Percentiles rank a stretch among this genome's conserved stretches.
Conservation (phyloP, 805 yeast species). For the Metschnikowia shivogae region DNA sequence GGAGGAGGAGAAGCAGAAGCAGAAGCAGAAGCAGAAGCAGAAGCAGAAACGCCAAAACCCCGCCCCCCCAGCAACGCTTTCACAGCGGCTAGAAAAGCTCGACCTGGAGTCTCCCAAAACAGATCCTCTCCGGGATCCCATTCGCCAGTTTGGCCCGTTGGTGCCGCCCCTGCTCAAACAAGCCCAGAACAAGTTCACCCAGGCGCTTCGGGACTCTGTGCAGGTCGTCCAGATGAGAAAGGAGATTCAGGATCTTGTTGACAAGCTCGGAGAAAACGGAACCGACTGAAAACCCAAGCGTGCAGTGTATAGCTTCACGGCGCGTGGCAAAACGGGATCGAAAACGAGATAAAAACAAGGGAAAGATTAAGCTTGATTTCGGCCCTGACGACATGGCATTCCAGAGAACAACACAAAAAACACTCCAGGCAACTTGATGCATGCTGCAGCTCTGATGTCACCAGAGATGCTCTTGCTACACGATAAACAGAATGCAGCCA, state of each 20-base stretch:
- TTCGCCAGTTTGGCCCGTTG: slow-evolving; percentile 46
- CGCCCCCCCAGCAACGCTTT: not conserved
- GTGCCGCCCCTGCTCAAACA: slow-evolving; percentile 39
- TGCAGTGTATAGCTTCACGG: too few species aligned
- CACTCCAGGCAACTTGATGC: too few species aligned
- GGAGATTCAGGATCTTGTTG: slow-evolving; percentile 14
- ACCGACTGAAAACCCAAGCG: too few species aligned
- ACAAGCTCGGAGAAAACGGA: not conserved
- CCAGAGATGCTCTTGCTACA: too few species aligned
- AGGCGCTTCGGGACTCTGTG: slow-evolving; percentile 26
- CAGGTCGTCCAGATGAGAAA: slow-evolving; percentile 19
- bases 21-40: not conserved
- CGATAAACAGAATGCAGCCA: too few species aligned
- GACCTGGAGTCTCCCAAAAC: not conserved
- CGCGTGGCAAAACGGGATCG: too few species aligned
- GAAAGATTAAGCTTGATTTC: too few species aligned
- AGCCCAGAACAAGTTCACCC: slow-evolving; percentile 36
- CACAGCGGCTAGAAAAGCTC: not conserved
- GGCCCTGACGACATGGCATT: too few species aligned
- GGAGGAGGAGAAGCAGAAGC: not conserved
- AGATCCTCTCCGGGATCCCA: slow-evolving; percentile 15
- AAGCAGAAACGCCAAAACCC: not conserved
- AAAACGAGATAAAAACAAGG: too few species aligned
- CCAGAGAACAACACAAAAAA: too few species aligned
- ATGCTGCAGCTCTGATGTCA: too few species aligned